These are phyloP conservation scores for Salix dunnii DNA, from an alignment of 345 rosid genomes.

Conservation along the genomic window DNA sequence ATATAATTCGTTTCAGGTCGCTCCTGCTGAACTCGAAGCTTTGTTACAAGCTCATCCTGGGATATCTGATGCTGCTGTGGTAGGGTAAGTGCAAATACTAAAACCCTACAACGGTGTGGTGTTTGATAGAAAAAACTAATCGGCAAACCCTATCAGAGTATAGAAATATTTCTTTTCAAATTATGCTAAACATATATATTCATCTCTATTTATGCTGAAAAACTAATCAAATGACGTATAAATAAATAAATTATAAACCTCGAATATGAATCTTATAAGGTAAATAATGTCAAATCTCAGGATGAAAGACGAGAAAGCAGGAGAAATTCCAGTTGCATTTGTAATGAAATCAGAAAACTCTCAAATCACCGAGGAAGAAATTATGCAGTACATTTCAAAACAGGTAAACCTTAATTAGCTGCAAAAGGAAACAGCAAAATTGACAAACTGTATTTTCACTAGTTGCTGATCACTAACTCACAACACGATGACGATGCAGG, in stretches of 20 bases:
- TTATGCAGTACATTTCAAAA: constrained; percentile 22
- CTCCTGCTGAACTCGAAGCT: constrained; percentile 31
- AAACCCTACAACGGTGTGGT: neutral
- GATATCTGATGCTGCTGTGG: constrained; percentile 32
- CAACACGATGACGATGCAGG: constrained; percentile 17
- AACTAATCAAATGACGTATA: too few species aligned
- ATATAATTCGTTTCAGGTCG: constrained; percentile 35
- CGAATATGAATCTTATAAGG: neutral
- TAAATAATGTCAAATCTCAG: neutral
- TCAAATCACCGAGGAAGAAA: constrained; percentile 11
- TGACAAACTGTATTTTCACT: neutral
- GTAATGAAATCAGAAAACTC: constrained; percentile 19
- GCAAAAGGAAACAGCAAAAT: neutral
- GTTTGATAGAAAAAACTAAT: too few species aligned
- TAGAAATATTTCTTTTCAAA: too few species aligned
- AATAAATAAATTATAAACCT: neutral
- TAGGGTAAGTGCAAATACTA: constrained; percentile 12
- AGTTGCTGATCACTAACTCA: neutral
- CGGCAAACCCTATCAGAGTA: too few species aligned
- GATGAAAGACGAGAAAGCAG: constrained; percentile 24
- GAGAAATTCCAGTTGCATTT: constrained; percentile 31
- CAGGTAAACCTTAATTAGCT: constrained; percentile 16
- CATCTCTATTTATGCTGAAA: too few species aligned
- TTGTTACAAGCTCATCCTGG: constrained; percentile 18
- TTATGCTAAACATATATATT: too few species aligned